A percentile compares a stretch with the other conserved stretches of the same genome.
phyloP scores from a whole-genome alignment of 2,329 filamentous ascomycete genomes.

The Cladobotryum mycophilum region DNA sequence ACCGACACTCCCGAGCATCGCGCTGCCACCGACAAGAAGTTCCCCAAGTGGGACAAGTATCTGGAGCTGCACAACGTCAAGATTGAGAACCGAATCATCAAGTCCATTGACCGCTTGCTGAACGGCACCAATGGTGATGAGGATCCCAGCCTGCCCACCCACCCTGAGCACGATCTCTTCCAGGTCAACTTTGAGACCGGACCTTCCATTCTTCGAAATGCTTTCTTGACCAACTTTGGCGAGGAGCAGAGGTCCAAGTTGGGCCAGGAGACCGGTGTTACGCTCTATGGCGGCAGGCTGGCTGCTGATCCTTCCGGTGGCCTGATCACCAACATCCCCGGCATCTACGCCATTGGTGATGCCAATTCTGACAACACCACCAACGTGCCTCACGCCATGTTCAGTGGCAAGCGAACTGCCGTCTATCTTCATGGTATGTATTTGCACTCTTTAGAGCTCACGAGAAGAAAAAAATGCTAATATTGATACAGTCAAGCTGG shows the following conservation, averaged over 20 bases:
- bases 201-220: conserved; percentile 37
- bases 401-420: conserved; percentile 50
- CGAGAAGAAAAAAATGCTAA: conserved; percentile 9
- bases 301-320: conserved; percentile 34
- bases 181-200: conserved; percentile 46
- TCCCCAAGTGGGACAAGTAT: conserved; percentile 43
- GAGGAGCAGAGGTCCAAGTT: conserved; percentile 42
- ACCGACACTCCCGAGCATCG: conserved; percentile 43
- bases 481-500: conserved; percentile 31
- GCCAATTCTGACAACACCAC: conserved; percentile 54
- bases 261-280: conserved; percentile 41
- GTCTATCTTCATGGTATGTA: conserved; percentile 51
- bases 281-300: conserved; percentile 38
- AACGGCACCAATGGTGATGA: conserved; percentile 30
- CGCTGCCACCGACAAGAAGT: conserved; percentile 30
- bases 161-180: conserved; percentile 49
- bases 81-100: conserved; percentile 52
- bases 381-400: conserved; percentile 57
- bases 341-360: conserved; percentile 54
- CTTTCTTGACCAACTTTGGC: conserved; percentile 46
- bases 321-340: conserved; percentile 44
- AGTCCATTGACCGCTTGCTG: conserved; percentile 39
- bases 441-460: neutral
- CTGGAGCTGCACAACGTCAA: conserved; percentile 44
- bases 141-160: conserved; percentile 37